Evolutionary conservation across 495 filamentous ascomycete genomes (phyloP), one percentile per base, ranked within the genome.

Genomic region (Xylaria telfairii): DNA sequence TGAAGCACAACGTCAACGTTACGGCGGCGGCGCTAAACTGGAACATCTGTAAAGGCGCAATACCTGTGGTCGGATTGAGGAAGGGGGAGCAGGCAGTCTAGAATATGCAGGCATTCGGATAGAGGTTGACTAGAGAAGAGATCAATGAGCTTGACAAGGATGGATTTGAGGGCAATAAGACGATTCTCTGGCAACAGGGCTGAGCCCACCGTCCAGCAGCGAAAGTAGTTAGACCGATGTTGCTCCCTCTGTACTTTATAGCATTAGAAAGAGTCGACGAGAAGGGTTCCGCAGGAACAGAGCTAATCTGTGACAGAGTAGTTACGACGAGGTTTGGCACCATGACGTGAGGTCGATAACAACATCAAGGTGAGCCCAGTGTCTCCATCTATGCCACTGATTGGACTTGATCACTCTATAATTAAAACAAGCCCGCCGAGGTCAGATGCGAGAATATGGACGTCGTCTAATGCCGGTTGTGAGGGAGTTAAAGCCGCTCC

Each of bases 11-110:
- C 0, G 75, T 78, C 9, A 64, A 70, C 34, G 70, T 81, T 9
- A 69, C 82, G 0, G 79, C 79, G 9, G 79, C 83, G 6, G 82
- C 82, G 47, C 66, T 84, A 28, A 85, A 85, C 47, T 86, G 82
- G 56, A 81, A 80, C 34, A 74, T 85, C 3, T 51, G 63, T 24
- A 66, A 66, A 19, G 63, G 63, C 12, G 63, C 63, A 10, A 9
- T 66, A 12, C 63, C 63, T 4, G 12, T 66, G 6, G 63, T 66
- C 4, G 63, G 63, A 10, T 53, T 66, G 3, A 17, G 63, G 17
- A 66, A 49, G 28, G 4, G 1, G 37, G 64, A 13, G 28, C 57
- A 61, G 32, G 34, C 32, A 0, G 57, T 39, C 4, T 37, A 68
- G 37, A 51, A 32, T 13, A n/a, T 57, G 21, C 26, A 68, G 21